Evolutionary conservation across 805 yeast species (phyloP).

Genomic region (Hanseniaspora clermontiae): DNA sequence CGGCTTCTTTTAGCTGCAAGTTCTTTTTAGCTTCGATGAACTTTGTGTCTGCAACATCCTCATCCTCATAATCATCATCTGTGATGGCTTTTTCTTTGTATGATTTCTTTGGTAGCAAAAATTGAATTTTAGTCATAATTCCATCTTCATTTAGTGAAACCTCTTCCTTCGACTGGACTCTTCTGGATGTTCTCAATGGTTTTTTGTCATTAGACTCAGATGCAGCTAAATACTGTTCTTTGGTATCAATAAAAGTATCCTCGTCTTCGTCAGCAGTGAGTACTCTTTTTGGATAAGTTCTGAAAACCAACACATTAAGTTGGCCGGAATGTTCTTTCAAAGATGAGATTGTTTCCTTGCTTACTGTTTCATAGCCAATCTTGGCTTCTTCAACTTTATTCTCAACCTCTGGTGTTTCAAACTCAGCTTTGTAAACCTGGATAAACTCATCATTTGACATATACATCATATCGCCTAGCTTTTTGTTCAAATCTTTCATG

Average conservation of each 20-base stretch:
- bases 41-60: neutral
- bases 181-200: neutral
- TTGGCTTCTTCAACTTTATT: neutral
- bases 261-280: neutral
- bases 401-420: neutral
- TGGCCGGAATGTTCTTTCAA: neutral
- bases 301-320: neutral
- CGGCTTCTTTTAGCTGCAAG: neutral
- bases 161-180: neutral
- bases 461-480: neutral
- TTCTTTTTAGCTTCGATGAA: neutral
- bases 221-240: neutral
- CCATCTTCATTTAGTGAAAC: neutral
- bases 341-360: neutral
- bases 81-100: neutral
- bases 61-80: neutral
- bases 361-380: neutral
- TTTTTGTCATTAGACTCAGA: neutral
- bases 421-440: neutral
- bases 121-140: neutral
- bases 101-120: neutral
- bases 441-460: neutral
- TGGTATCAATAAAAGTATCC: neutral
- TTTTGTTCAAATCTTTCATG: neutral
- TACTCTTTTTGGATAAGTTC: neutral